Evolutionary conservation across 2,329 filamentous ascomycete genomes (phyloP), one percentile per base, ranked within the genome.

Genomic region (Sarocladiaceae sp.): DNA sequence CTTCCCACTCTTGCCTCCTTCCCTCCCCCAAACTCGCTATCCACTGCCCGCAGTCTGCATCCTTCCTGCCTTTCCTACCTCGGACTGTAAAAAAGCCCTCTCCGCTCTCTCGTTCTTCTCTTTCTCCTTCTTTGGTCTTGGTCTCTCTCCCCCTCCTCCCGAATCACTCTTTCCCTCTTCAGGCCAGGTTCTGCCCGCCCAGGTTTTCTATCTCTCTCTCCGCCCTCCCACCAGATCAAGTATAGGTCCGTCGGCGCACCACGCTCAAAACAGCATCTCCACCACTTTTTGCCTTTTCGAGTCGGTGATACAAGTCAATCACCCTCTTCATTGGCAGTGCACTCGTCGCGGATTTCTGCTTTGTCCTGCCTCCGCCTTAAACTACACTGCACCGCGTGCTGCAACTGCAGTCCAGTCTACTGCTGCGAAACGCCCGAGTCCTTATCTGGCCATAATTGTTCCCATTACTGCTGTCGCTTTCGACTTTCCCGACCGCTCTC

Each of bases 251-350:
- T 77, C 74, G 72, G 74, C 40, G 40, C 74, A 77, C 73, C 71
- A 77, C 73, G 69, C 75, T 76, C 75, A 76, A 79, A 78, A 67
- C 67, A 79, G 75, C 66, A 76, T 76, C 73, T 78, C 74, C 74
- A 77, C 75, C 68, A 68, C 64, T 67, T 68, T 70, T 76, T 68
- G 60, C 66, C 67, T 66, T 72, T 76, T 72, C 71, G 56, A 58
- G 54, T 47, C 48, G 47, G 70, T 74, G 57, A 64, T 61, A 62
- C 60, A 55, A 51, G 46, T 43, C 40, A 43, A 43, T 33, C 26
- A 15, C 40, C 19, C 40, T 43, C 40, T 43, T 24, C 29, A 42
- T 46, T 46, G 45, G 47, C 44, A 43, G 18, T 23, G 4, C 16
- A 7, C 18, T 31, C 33, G 33, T 29, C 21, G 37, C 37, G 29